phyloP scores from a whole-genome alignment of 2,329 filamentous ascomycete genomes.

The Fusarium sp. region DNA sequence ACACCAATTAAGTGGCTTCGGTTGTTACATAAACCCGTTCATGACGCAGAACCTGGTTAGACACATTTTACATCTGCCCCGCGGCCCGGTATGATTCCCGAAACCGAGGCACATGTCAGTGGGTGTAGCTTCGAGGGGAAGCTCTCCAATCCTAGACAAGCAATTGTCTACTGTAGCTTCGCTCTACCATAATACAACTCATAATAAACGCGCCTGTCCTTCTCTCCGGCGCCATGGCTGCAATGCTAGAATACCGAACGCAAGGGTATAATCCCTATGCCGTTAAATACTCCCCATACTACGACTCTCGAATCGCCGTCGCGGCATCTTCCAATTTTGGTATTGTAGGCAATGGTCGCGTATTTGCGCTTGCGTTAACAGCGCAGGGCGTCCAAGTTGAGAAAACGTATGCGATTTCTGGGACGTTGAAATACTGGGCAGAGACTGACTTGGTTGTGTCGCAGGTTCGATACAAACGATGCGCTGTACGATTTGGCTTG shows the following conservation, averaged over 20 bases:
- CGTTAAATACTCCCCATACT: conserved; percentile 98
- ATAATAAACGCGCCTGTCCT: conserved; percentile 37
- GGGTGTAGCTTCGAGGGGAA: conserved; percentile 32
- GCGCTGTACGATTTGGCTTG: conserved; percentile 94
- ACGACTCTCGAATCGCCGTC: conserved; percentile 92
- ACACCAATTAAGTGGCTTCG: conserved; percentile 2
- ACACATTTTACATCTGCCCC: conserved; percentile 39
- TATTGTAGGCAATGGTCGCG: conserved; percentile 92
- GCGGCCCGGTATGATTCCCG: conserved; percentile 46
- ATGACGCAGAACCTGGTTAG: conserved; percentile 35
- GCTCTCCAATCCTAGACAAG: conserved; percentile 7
- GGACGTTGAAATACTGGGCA: background rate
- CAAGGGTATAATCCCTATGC: conserved; percentile 95
- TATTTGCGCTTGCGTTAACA: conserved; percentile 87
- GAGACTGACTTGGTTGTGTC: conserved; percentile 2
- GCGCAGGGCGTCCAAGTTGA: conserved; percentile 85
- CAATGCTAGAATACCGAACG: conserved; percentile 95
- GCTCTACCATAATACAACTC: conserved; percentile 25
- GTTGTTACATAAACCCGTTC: conserved; percentile 26
- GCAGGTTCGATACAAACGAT: conserved; percentile 94
- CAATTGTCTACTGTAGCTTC: conserved; percentile 19
- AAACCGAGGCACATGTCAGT: conserved; percentile 55
- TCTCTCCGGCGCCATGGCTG: conserved; percentile 53
- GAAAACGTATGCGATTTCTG: conserved; percentile 72
- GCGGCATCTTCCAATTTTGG: conserved; percentile 95